Evolutionary conservation across 306 rosid species (phyloP), one percentile per base, ranked within the genome.

Genomic region (Gillenia trifoliata): DNA sequence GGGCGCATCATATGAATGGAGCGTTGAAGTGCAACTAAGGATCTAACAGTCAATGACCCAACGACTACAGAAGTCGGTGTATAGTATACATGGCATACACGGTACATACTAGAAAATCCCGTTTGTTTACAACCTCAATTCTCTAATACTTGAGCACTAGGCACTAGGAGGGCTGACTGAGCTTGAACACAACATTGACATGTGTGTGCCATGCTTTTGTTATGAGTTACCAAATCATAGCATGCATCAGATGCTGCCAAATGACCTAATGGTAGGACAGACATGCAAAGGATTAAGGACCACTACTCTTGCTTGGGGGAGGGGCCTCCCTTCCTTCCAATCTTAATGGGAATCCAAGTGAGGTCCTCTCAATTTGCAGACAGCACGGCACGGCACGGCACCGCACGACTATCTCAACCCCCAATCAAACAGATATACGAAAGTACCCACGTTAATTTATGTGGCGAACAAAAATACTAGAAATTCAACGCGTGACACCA

Each of bases 291-390:
- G 16, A 19, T 2, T 3, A 19, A 62, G 77, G 71, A 82, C 54
- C 70, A 74, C 75, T 3, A 13, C 16, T 9, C 34, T 0, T 6
- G 16, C 38, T 29, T 16, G 23, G 64, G 16, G 15, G 30, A 26
- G 64, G 47, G 64, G 41, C 22, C 80, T 63, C 61, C 43, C 63
- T 64, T 40, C 20, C 15, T 74, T 63, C 64, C 16, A 76, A 70
- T 49, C 33, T 22, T 40, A 75, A 64, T 30, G 74, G 74, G 80
- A 75, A 65, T 75, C 80, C 19, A 59, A 33, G 5, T 23, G 75
- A 30, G 72, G 78, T 50, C 78, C 73, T 56, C 1, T 8, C 28
- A 69, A 72, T 10, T 23, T 57, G 67, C 40, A 26, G 19, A 5
- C 19, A 22, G 12, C 28, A 38, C 41, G 11, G 55, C 29, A 66